These are phyloP conservation scores for Linaria vulgaris DNA, from an alignment of 257 asterid species.

Conservation along the genomic window DNA sequence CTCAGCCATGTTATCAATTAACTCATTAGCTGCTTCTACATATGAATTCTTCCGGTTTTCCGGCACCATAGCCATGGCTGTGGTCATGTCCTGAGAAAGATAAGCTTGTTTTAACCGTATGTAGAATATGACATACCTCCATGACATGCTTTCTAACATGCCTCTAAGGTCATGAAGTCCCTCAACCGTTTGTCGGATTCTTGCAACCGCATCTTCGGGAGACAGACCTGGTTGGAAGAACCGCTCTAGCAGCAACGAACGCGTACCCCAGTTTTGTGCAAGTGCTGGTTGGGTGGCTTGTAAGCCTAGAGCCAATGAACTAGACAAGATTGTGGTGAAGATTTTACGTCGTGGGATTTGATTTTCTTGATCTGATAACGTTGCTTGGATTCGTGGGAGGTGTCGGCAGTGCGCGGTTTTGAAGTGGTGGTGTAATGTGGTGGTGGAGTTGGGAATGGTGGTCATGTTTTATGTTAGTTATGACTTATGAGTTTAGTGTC, in stretches of 20 bases:
- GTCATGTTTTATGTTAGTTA: slow-evolving; percentile 33
- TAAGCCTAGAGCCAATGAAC: slow-evolving; percentile 43
- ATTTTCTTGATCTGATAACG: slow-evolving; percentile 25
- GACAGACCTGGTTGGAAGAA: slow-evolving; percentile 47
- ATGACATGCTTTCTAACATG: slow-evolving; percentile 76
- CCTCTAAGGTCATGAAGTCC: slow-evolving; percentile 67
- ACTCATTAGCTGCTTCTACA: slow-evolving; percentile 53
- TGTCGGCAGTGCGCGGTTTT: slow-evolving; percentile 21
- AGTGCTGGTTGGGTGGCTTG: slow-evolving; percentile 39
- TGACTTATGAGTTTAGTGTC: slow-evolving; percentile 7
- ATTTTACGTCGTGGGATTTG: slow-evolving; percentile 34
- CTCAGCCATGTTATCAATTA: slow-evolving; percentile 76
- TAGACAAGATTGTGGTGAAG: slow-evolving; percentile 41
- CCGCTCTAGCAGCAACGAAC: slow-evolving; percentile 41
- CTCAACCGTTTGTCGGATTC: slow-evolving; percentile 45
- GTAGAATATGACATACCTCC: slow-evolving; percentile 77
- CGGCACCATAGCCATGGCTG: slow-evolving; percentile 60
- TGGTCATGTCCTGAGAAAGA: slow-evolving; percentile 49
- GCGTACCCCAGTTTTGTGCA: slow-evolving; percentile 58
- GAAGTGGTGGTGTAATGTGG: slow-evolving; percentile 42
- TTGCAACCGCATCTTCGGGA: slow-evolving; percentile 48
- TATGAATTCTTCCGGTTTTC: slow-evolving; percentile 37
- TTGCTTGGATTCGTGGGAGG: slow-evolving; percentile 34
- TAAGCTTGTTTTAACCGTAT: slow-evolving; percentile 62
- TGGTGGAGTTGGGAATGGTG: slow-evolving; percentile 45